Percentiles rank a stretch among this genome's conserved stretches.
phyloP scores from a whole-genome alignment of 805 yeast species.

The Hanseniaspora nectarophila region DNA sequence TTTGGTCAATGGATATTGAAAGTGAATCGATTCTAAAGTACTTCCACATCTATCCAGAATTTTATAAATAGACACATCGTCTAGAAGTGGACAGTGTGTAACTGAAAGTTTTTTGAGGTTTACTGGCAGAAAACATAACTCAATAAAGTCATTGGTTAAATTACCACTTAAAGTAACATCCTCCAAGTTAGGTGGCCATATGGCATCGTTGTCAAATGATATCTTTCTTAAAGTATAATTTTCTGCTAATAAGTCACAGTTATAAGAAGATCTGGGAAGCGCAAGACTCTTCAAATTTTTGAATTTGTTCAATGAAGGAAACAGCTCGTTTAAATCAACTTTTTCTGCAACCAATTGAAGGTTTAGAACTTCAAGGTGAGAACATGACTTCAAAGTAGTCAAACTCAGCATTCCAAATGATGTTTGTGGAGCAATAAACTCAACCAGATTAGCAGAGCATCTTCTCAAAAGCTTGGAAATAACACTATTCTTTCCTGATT shows the following conservation, averaged over 20 bases:
- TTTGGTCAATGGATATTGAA: constrained; percentile 83
- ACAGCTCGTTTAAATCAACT: constrained; percentile 67
- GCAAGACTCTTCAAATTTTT: constrained; percentile 58
- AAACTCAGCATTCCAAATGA: constrained; percentile 87
- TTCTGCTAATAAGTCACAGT: constrained; percentile 38
- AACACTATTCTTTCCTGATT: constrained; percentile 82
- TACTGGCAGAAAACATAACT: constrained; percentile 56
- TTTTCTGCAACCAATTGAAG: constrained; percentile 82
- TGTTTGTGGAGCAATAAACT: constrained; percentile 84
- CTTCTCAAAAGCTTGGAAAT: constrained; percentile 74
- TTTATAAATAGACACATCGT: constrained; percentile 50
- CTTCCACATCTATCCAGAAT: constrained; percentile 56
- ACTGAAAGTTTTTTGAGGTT: constrained; percentile 62
- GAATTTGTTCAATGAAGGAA: constrained; percentile 56
- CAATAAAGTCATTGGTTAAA: constrained; percentile 66
- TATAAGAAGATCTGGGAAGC: constrained; percentile 79
- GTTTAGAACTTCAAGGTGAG: constrained; percentile 52
- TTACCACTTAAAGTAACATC: constrained; percentile 80
- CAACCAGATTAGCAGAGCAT: constrained; percentile 51
- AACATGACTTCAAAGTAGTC: constrained; percentile 65
- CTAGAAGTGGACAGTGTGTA: constrained; percentile 76
- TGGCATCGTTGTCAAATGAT: constrained; percentile 30
- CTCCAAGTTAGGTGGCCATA: constrained; percentile 74
- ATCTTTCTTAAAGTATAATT: constrained; percentile 13
- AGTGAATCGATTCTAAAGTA: constrained; percentile 47